These are phyloP conservation scores for Catunica adiposa DNA, from an alignment of 2,329 filamentous ascomycete genomes.

Conservation along the genomic window DNA sequence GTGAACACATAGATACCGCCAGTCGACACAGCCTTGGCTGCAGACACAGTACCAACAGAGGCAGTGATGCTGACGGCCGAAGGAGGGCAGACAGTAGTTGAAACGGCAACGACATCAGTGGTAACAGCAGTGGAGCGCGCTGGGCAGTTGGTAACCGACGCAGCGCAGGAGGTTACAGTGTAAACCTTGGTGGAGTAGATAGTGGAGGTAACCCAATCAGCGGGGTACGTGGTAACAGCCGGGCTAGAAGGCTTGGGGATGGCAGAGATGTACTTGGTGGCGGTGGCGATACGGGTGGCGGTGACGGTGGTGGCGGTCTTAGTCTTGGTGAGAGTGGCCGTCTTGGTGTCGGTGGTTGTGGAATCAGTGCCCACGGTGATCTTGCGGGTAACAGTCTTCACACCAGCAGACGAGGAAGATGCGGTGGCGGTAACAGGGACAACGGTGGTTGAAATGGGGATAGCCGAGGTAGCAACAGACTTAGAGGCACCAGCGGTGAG, in stretches of 20 bases:
- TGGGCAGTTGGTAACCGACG: neutral
- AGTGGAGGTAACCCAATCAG: neutral
- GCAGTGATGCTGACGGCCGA: neutral
- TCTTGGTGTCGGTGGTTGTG: constrained; percentile 21
- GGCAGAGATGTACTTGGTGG: too few relatives aligned
- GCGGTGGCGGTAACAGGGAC: too few relatives aligned
- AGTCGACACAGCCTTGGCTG: neutral
- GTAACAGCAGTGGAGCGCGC: neutral
- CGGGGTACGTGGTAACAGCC: neutral
- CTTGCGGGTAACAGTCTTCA: constrained; percentile 2
- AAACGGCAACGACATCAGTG: constrained; percentile 1
- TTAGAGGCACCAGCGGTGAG: constrained; percentile 27
- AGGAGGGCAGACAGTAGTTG: neutral
- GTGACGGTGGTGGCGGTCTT: constrained; percentile 25
- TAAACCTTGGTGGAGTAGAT: constrained; percentile 6
- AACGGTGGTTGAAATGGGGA: too few relatives aligned
- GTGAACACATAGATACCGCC: neutral
- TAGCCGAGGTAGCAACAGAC: neutral
- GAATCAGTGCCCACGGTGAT: constrained; percentile 24
- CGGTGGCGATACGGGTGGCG: constrained; percentile 25
- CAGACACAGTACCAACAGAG: neutral
- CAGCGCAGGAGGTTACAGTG: constrained; percentile 3
- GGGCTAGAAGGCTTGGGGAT: neutral
- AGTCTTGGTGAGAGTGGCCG: neutral
- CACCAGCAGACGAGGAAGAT: too few relatives aligned